Conservation (phyloP, 176 grass and related monocot species). For the Oryza brachyantha region DNA sequence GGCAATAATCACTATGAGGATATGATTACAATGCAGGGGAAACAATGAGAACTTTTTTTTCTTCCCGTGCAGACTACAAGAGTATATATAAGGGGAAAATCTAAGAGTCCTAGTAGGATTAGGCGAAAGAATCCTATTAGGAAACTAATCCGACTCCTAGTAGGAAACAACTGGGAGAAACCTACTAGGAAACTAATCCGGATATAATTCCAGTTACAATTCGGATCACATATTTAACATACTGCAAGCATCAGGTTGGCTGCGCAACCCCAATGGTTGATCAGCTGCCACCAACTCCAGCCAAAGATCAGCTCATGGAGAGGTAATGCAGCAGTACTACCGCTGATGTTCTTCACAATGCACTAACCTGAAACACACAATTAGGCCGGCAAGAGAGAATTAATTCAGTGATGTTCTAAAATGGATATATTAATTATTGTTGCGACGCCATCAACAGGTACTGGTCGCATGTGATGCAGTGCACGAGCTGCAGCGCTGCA, state of each 20-base stretch:
- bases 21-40: too few species aligned
- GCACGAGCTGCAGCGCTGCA: slow-evolving; percentile 62
- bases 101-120: too few species aligned
- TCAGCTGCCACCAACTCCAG: slow-evolving; percentile 60
- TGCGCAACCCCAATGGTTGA: slow-evolving; percentile 42
- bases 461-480: slow-evolving; percentile 84
- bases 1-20: too few species aligned
- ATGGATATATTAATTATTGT: background rate
- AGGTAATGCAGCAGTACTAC: slow-evolving; percentile 44
- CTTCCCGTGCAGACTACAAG: too few species aligned
- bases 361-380: background rate
- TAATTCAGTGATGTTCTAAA: background rate
- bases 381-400: background rate
- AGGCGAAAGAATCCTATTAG: too few species aligned
- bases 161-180: too few species aligned
- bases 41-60: too few species aligned
- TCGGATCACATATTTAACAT: too few species aligned
- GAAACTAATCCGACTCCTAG: too few species aligned
- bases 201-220: too few species aligned
- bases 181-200: too few species aligned
- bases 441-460: slow-evolving; percentile 49
- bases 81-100: too few species aligned
- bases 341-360: background rate
- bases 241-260: slow-evolving; percentile 56
- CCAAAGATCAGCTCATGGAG: slow-evolving; percentile 69